phyloP scores from a whole-genome alignment of 768 basidiomycete genomes.

The Panaeolus papilionaceus region DNA sequence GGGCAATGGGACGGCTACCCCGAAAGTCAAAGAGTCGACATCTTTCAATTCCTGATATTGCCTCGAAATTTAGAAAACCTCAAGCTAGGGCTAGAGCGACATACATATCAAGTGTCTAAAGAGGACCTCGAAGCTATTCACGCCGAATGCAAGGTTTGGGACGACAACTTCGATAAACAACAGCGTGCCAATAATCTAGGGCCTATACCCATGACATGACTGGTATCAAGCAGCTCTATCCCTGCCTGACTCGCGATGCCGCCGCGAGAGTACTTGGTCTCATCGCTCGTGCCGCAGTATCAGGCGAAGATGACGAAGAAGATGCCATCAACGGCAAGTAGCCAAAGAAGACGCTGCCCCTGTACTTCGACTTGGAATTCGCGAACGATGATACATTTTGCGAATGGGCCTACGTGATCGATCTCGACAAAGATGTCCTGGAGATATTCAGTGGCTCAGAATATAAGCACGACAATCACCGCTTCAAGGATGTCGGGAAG shows the following conservation, averaged over 20 bases:
- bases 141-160: not conserved
- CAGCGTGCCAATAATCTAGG: not conserved
- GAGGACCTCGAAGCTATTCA: not conserved
- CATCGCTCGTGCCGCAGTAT: not conserved
- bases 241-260: not conserved
- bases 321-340: not conserved
- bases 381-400: not conserved
- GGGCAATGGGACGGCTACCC: not conserved
- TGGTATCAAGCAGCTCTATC: constrained; percentile 2
- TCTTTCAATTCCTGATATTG: not conserved
- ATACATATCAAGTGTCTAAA: not conserved
- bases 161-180: not conserved
- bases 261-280: not conserved
- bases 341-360: not conserved
- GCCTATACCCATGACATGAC: not conserved
- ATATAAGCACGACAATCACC: not conserved
- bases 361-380: not conserved
- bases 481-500: not conserved
- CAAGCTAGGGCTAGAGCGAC: not conserved
- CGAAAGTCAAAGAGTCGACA: not conserved
- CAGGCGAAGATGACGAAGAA: not conserved
- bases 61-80: not conserved
- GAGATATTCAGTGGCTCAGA: not conserved
- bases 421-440: not conserved
- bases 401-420: not conserved